Base-by-base conservation (phyloP, 257 asterid species). In the Penstemon newberryi region DNA sequence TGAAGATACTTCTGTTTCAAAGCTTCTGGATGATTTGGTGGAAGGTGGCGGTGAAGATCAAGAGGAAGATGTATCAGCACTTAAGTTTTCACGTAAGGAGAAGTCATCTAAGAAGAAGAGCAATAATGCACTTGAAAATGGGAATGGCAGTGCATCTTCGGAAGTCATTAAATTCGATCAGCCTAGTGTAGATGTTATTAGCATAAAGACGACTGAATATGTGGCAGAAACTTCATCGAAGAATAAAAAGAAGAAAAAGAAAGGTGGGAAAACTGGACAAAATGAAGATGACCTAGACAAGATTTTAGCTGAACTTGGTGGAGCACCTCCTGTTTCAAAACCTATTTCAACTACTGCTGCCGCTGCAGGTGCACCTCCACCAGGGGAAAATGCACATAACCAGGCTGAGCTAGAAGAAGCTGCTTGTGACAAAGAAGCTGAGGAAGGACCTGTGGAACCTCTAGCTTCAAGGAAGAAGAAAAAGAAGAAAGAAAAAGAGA, bases 241-340 rank as follows among this genome's bases (percentile, higher is more conserved):
- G 73, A 88, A 72, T 76, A 92, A 87, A 83, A 92, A 84, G 87
- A 92, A 86, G 86, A 92, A 88, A 66, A 92, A 87, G 84, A 88
- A 86, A 80, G 82, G 86, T 75, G 94, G 87, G 51, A 88, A 83
- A 77, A 71, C 87, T 63, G 79, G 67, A 69, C 91, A 82, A 78
- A 93, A 92, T 71, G 96, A 87, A 59, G 96, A 89, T 0, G 91
- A 89, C 80, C 76, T 87, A 51, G 97, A 92, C 66, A 86, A 86
- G 69, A 77, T 92, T 79, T 80, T 91, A 60, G 96, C 96, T 56
- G 97, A 87, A 73, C 85, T 89, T 79, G 98, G 88, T 75, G 96
- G 64, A 51, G 87, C 66, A 42, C 80, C 89, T 49, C 49, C 90
- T 37, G 75, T 56, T 18, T 38, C 84, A 38, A 77, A 75, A 72